Conservation (phyloP, 768 basidiomycete species). For the Pisolithus orientalis region DNA sequence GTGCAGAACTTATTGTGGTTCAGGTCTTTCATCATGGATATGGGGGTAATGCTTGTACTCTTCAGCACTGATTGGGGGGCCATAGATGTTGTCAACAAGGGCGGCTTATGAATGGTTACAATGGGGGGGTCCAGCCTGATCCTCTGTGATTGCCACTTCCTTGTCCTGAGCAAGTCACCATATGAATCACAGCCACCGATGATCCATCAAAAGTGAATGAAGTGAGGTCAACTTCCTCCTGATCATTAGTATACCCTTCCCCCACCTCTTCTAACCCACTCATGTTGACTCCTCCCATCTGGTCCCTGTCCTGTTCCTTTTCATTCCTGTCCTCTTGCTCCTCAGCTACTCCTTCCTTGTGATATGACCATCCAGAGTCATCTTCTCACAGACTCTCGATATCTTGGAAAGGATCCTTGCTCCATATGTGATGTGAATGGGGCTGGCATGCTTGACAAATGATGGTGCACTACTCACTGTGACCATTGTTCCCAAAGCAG, state of each 20-base stretch:
- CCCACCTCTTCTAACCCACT: slow-evolving; percentile 45
- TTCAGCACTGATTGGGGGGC: slow-evolving; percentile 38
- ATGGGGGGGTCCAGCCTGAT: slow-evolving; percentile 16
- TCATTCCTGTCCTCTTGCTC: slow-evolving; percentile 11
- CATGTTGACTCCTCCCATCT: slow-evolving; percentile 10
- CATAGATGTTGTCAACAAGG: slow-evolving; percentile 18
- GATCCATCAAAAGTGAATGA: slow-evolving; percentile 70
- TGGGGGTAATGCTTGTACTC: slow-evolving; percentile 45
- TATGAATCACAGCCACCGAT: slow-evolving; percentile 44
- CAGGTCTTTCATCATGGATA: slow-evolving; percentile 51
- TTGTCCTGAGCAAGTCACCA: slow-evolving; percentile 36
- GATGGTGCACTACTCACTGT: slow-evolving; percentile 71
- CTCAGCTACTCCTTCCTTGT: neutral
- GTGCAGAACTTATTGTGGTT: slow-evolving; percentile 45
- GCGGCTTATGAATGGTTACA: slow-evolving; percentile 6
- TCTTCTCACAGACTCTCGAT: slow-evolving; percentile 82
- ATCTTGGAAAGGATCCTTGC: slow-evolving; percentile 88
- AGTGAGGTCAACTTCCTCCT: slow-evolving; percentile 59
- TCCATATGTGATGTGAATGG: slow-evolving; percentile 68
- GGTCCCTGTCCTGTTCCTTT: slow-evolving; percentile 8
- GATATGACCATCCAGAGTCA: slow-evolving; percentile 28
- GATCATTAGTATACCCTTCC: slow-evolving; percentile 43
- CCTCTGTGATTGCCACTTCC: slow-evolving; percentile 4
- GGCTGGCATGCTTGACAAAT: slow-evolving; percentile 79
- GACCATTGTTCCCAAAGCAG: slow-evolving; percentile 66